Conservation (phyloP, 2,329 filamentous ascomycete genomes). For the Sordariomycetes sp. region DNA sequence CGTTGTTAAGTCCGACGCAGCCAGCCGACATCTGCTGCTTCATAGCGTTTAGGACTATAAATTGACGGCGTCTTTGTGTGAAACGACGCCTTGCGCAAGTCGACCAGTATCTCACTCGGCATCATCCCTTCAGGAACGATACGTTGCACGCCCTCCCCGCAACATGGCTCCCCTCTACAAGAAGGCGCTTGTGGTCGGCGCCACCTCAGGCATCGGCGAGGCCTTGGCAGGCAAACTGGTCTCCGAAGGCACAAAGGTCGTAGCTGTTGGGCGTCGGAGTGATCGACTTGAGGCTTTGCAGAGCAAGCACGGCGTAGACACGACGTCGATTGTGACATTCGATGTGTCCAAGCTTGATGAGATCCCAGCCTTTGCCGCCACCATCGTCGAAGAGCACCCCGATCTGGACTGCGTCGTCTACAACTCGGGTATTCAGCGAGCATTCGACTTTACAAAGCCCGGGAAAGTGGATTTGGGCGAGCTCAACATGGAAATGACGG, state of each 20-base stretch:
- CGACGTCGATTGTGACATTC: constrained; percentile 23
- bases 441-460: constrained; percentile 18
- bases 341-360: constrained; percentile 34
- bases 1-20: too few relatives aligned
- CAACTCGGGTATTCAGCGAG: constrained; percentile 46
- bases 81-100: too few relatives aligned
- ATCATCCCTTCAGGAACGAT: too few relatives aligned
- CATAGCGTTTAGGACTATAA: too few relatives aligned
- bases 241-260: constrained; percentile 30
- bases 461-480: constrained; percentile 16
- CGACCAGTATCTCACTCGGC: too few relatives aligned
- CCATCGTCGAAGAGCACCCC: constrained; percentile 7
- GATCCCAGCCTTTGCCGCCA: constrained; percentile 13
- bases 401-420: constrained; percentile 39
- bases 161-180: constrained; percentile 15
- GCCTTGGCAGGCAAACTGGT: constrained; percentile 28
- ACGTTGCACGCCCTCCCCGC: background rate
- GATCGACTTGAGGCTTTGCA: constrained; percentile 40
- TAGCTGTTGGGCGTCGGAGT: constrained; percentile 35
- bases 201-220: constrained; percentile 17
- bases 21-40: too few relatives aligned
- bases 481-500: constrained; percentile 15
- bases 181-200: constrained; percentile 31
- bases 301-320: constrained; percentile 26
- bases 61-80: too few relatives aligned